phyloP scores from a whole-genome alignment of 345 rosid genomes.

The Conringia planisiliqua region DNA sequence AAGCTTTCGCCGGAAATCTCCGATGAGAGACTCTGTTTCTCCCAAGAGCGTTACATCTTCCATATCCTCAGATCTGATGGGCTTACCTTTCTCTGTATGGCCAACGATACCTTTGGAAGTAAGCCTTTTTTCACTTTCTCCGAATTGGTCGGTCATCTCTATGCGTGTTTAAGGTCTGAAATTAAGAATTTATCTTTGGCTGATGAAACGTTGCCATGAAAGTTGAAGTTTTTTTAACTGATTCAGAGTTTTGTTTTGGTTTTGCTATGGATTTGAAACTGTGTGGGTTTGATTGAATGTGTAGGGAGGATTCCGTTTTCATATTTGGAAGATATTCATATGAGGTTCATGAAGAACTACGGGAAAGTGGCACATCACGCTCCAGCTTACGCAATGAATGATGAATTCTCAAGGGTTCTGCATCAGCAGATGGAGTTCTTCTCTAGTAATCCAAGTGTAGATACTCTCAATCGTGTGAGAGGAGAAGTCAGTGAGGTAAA shows the following conservation, averaged over 20 bases:
- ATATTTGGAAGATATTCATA: slow-evolving; percentile 90
- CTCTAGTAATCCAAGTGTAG: slow-evolving; percentile 88
- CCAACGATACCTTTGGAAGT: slow-evolving; percentile 94
- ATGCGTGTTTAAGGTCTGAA: background rate
- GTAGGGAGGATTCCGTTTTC: slow-evolving; percentile 97
- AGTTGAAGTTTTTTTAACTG: background rate
- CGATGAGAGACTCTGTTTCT: slow-evolving; percentile 79
- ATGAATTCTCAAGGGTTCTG: slow-evolving; percentile 97
- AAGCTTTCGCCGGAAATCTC: slow-evolving; percentile 72
- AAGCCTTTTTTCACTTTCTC: slow-evolving; percentile 19
- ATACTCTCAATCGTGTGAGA: slow-evolving; percentile 85
- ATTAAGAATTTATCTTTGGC: background rate
- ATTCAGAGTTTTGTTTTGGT: background rate
- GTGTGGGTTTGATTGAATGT: background rate
- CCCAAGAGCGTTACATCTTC: slow-evolving; percentile 91
- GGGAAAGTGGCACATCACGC: slow-evolving; percentile 76
- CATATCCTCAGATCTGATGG: slow-evolving; percentile 94
- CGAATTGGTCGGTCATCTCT: background rate
- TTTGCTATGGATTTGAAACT: background rate
- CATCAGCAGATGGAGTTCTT: slow-evolving; percentile 99
- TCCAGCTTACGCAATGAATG: slow-evolving; percentile 97
- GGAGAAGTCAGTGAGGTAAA: slow-evolving; percentile 92
- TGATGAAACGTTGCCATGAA: background rate
- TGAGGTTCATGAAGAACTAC: slow-evolving; percentile 98
- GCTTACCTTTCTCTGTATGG: slow-evolving; percentile 92